These are phyloP conservation scores for Pseudocercospora crystallina DNA, from an alignment of 2,329 filamentous ascomycete genomes.

Conservation along the genomic window DNA sequence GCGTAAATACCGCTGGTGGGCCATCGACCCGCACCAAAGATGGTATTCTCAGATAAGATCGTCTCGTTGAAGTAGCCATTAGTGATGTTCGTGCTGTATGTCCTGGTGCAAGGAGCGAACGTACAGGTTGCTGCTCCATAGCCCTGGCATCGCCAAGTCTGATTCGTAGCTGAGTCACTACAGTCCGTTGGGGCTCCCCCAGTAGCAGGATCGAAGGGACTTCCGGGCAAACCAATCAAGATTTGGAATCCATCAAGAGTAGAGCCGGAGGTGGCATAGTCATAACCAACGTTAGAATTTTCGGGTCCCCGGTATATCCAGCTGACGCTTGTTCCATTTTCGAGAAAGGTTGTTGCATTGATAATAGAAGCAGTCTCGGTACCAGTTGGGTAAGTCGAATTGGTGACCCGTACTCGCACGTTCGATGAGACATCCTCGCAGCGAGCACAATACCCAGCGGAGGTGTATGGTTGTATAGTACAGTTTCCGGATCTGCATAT, in stretches of 20 bases:
- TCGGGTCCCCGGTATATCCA: no score
- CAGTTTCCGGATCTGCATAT: conserved; percentile 12
- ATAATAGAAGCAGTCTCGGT: no score
- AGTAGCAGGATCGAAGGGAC: conserved; percentile 4
- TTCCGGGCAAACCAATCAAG: neutral
- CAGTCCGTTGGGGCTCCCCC: neutral
- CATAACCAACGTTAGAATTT: no score
- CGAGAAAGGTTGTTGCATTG: no score
- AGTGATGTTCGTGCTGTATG: neutral
- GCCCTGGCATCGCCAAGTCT: conserved; percentile 12
- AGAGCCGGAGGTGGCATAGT: no score
- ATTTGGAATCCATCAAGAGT: neutral
- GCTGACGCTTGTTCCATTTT: no score
- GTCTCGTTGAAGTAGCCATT: conserved; percentile 8
- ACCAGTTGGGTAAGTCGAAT: no score
- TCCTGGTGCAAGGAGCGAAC: conserved; percentile 7
- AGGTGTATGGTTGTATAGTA: conserved; percentile 8
- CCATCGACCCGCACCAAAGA: neutral
- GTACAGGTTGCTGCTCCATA: conserved; percentile 7
- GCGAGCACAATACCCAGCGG: conserved; percentile 12
- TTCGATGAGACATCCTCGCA: conserved; percentile 11
- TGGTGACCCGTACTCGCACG: neutral
- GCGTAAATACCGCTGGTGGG: neutral
- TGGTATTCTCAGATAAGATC: conserved; percentile 1
- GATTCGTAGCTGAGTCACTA: conserved; percentile 6